phyloP scores from a whole-genome alignment of 768 basidiomycete genomes.

The Suillus discolor region DNA sequence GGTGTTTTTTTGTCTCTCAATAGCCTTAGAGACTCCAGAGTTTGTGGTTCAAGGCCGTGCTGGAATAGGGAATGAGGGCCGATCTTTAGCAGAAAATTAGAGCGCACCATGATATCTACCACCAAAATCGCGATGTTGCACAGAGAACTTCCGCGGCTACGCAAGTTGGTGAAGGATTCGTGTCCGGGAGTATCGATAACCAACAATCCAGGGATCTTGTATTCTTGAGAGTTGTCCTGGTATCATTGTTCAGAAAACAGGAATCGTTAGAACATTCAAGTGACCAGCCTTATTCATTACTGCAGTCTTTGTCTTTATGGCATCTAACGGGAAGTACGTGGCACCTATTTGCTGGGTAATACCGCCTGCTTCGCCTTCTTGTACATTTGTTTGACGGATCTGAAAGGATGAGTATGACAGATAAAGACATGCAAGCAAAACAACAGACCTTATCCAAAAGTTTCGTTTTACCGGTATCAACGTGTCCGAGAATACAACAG shows the following conservation, averaged over 20 bases:
- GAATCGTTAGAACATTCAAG: slow-evolving; percentile 2
- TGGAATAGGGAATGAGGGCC: slow-evolving; percentile 30
- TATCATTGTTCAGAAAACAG: slow-evolving; percentile 13
- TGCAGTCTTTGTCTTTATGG: slow-evolving; percentile 89
- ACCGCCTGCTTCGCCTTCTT: slow-evolving; percentile 99
- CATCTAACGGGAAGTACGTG: slow-evolving; percentile 96
- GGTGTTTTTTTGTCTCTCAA: slow-evolving; percentile 94
- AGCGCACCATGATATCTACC: slow-evolving; percentile 91
- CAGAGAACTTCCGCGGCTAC: slow-evolving; percentile 92
- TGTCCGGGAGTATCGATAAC: slow-evolving; percentile 99
- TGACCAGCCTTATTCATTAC: slow-evolving; percentile 82
- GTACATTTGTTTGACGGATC: slow-evolving; percentile 99
- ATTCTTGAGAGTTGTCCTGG: slow-evolving; percentile 82
- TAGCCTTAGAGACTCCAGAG: slow-evolving; percentile 91
- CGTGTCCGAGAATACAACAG: slow-evolving; percentile 98
- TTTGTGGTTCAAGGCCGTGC: slow-evolving; percentile 99
- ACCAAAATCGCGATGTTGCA: slow-evolving; percentile 99
- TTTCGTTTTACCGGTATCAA: slow-evolving; percentile 99
- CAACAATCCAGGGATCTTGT: slow-evolving; percentile 95
- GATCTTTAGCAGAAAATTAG: background rate
- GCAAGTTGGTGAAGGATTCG: slow-evolving; percentile 98
- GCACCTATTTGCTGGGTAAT: slow-evolving; percentile 99
- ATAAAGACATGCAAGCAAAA: background rate
- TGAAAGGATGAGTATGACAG: slow-evolving; percentile 32
- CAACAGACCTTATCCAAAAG: slow-evolving; percentile 85